These are phyloP conservation scores for Sarocladium brachiariae DNA, from an alignment of 2,329 filamentous ascomycete species.

Conservation along the genomic window DNA sequence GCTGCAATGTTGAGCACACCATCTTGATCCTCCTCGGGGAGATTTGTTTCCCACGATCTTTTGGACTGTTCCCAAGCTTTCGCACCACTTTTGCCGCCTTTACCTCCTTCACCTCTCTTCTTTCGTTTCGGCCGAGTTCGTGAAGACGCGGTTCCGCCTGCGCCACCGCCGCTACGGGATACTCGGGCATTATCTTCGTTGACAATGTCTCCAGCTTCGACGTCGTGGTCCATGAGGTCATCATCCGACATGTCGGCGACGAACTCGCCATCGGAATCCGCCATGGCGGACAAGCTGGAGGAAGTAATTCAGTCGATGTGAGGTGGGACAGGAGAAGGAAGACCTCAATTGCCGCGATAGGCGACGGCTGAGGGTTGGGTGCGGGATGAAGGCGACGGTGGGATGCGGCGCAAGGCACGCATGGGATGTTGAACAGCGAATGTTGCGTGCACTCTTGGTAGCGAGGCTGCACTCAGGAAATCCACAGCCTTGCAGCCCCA, in stretches of 20 bases:
- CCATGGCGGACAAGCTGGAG: slow-evolving; percentile 40
- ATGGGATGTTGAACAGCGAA: slow-evolving; percentile 2
- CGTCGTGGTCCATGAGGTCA: slow-evolving; percentile 44
- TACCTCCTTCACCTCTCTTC: slow-evolving; percentile 10
- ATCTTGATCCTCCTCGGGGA: slow-evolving; percentile 64
- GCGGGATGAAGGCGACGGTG: background rate
- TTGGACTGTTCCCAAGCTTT: slow-evolving; percentile 62
- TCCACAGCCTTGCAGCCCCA: slow-evolving; percentile 7
- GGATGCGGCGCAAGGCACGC: slow-evolving; percentile 4
- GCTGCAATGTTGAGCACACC: slow-evolving; percentile 72
- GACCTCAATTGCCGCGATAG: background rate
- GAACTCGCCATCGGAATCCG: slow-evolving; percentile 67
- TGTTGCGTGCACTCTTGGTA: slow-evolving; percentile 8
- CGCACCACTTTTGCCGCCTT: slow-evolving; percentile 31
- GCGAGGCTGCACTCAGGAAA: slow-evolving; percentile 3
- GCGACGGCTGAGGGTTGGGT: background rate
- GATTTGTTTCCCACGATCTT: slow-evolving; percentile 64
- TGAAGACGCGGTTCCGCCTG: background rate
- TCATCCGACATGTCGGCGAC: slow-evolving; percentile 59
- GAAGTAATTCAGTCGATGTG: no score
- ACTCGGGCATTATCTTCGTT: slow-evolving; percentile 29
- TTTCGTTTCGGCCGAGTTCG: slow-evolving; percentile 1
- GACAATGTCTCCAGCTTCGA: slow-evolving; percentile 23
- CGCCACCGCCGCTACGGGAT: slow-evolving; percentile 15
- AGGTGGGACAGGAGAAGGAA: background rate